Evolutionary conservation across 2,329 filamentous ascomycete genomes (phyloP).

Genomic region (Ophiostoma australiae): DNA sequence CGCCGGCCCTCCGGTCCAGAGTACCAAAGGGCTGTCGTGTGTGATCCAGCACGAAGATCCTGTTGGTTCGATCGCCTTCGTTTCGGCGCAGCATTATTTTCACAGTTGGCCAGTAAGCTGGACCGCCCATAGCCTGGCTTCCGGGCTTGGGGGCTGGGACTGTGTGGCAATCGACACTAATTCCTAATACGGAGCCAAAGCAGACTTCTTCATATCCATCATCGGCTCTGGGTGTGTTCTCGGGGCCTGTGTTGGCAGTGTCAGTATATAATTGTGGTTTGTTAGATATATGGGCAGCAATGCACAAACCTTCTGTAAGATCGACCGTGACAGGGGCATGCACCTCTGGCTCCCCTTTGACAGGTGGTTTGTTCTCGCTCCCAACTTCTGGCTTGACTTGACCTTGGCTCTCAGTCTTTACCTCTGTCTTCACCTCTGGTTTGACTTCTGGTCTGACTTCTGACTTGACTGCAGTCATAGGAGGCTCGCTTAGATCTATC

Average conservation of each 20-base stretch:
- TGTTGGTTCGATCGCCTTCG: constrained; percentile 51
- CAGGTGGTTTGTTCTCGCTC: not conserved
- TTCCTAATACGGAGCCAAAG: constrained; percentile 69
- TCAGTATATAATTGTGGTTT: not conserved
- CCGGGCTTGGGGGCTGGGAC: constrained; percentile 66
- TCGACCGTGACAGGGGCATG: constrained; percentile 48
- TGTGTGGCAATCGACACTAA: constrained; percentile 59
- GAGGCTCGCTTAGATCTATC: not conserved
- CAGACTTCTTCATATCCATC: constrained; percentile 67
- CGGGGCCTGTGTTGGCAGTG: constrained; percentile 31
- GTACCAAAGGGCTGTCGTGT: constrained; percentile 67
- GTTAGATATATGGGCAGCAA: not conserved
- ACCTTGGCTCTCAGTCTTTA: not conserved
- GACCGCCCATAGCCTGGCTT: constrained; percentile 52
- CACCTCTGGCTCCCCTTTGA: constrained; percentile 17
- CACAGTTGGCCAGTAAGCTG: constrained; percentile 64
- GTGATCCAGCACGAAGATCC: constrained; percentile 70
- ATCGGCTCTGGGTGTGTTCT: constrained; percentile 55
- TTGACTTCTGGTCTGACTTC: not conserved
- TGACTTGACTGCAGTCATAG: not conserved
- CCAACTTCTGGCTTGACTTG: not conserved
- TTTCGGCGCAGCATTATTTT: constrained; percentile 66
- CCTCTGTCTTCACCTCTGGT: constrained; percentile 13
- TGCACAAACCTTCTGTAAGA: constrained; percentile 46
- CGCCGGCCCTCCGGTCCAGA: constrained; percentile 64